phyloP scores from a whole-genome alignment of 345 rosid species.

The Sapria himalayana region DNA sequence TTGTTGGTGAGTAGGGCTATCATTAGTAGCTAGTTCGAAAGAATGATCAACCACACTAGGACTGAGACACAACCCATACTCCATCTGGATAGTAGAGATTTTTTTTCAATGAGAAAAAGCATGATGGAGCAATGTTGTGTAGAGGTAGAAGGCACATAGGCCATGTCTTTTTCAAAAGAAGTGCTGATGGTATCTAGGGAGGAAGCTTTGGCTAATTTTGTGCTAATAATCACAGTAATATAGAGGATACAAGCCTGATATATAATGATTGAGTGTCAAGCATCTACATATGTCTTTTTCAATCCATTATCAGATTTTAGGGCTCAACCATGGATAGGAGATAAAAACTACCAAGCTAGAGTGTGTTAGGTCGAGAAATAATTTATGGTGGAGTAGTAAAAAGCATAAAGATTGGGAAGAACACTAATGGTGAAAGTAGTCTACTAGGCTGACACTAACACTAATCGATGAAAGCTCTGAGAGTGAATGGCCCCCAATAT shows the following conservation, averaged over 20 bases:
- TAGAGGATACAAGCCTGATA: too few relatives aligned
- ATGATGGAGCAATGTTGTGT: constrained; percentile 3
- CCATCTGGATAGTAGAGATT: constrained; percentile 3
- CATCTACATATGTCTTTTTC: too few relatives aligned
- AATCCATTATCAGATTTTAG: too few relatives aligned
- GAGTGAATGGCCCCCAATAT: too few relatives aligned
- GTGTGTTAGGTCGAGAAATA: too few relatives aligned
- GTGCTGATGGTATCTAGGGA: too few relatives aligned
- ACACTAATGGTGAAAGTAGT: neutral
- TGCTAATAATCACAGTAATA: too few relatives aligned
- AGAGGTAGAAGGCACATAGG: constrained; percentile 3
- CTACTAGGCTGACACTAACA: neutral
- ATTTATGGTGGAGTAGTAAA: neutral
- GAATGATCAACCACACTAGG: constrained; percentile 8
- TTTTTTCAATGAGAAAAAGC: constrained; percentile 1
- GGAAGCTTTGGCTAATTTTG: too few relatives aligned
- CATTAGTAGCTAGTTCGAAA: neutral
- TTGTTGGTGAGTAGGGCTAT: neutral
- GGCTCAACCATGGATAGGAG: too few relatives aligned
- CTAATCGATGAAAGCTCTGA: neutral
- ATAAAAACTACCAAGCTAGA: too few relatives aligned
- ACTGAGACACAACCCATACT: constrained; percentile 8
- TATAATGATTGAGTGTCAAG: too few relatives aligned
- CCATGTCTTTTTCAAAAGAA: neutral
- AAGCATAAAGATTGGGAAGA: neutral